phyloP scores from a whole-genome alignment of 441 rosid genomes.

The Biscutella laevigata region DNA sequence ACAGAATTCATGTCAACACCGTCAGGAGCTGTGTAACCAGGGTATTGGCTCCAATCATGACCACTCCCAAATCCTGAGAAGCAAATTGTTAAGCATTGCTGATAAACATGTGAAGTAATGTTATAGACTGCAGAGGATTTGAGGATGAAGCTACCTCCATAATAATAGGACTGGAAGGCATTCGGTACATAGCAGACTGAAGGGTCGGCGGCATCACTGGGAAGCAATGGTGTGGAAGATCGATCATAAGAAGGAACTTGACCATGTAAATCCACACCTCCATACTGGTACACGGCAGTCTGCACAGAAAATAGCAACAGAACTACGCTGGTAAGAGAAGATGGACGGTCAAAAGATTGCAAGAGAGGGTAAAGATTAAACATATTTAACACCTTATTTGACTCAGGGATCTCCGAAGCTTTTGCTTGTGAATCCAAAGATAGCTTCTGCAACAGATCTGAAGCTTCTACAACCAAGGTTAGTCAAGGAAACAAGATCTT shows the following conservation, averaged over 20 bases:
- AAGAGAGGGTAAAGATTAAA: too few species aligned
- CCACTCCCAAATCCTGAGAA: constrained; percentile 23
- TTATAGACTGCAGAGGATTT: neutral
- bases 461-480: constrained; percentile 44
- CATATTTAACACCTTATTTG: constrained; percentile 41
- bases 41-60: constrained; percentile 46
- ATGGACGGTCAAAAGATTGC: too few species aligned
- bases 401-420: constrained; percentile 63
- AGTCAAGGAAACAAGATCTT: constrained; percentile 37
- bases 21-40: constrained; percentile 43
- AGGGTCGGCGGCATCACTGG: constrained; percentile 39
- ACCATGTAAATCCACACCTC: constrained; percentile 47
- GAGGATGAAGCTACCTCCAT: constrained; percentile 27
- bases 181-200: constrained; percentile 50
- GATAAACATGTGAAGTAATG: neutral
- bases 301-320: constrained; percentile 13
- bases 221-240: constrained; percentile 48
- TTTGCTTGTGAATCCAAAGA: constrained; percentile 59
- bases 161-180: constrained; percentile 38
- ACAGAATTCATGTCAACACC: constrained; percentile 57
- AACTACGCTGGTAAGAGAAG: too few species aligned
- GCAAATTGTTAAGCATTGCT: neutral
- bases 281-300: constrained; percentile 52
- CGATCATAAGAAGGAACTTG: constrained; percentile 53
- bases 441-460: constrained; percentile 76